These are phyloP conservation scores for Pisolithus microcarpus DNA, from an alignment of 768 basidiomycete species.

Conservation along the genomic window DNA sequence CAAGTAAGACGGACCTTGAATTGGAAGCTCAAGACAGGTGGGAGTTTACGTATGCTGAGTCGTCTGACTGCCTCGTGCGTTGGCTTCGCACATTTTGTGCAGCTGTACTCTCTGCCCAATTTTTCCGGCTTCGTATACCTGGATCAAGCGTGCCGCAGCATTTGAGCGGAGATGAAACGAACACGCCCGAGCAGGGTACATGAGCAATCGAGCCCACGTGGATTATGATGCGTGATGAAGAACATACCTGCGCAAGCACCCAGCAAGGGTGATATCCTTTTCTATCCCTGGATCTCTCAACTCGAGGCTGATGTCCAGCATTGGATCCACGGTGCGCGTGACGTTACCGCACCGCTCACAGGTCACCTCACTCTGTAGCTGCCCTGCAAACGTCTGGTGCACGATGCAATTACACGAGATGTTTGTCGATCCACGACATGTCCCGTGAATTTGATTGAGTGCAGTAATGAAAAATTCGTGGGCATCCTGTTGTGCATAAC, in stretches of 20 bases:
- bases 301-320: conserved; percentile 87
- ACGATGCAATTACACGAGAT: conserved; percentile 85
- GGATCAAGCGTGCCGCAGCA: background rate
- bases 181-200: no score
- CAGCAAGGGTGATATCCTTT: conserved; percentile 61
- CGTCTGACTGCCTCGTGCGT: conserved; percentile 75
- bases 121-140: conserved; percentile 87
- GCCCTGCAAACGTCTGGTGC: conserved; percentile 83
- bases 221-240: conserved; percentile 3
- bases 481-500: conserved; percentile 92
- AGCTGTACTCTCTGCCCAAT: conserved; percentile 79
- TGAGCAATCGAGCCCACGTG: no score
- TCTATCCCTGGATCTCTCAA: conserved; percentile 51
- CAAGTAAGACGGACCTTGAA: conserved; percentile 62
- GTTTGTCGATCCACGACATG: conserved; percentile 66
- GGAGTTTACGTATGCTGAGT: conserved; percentile 76
- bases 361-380: conserved; percentile 80
- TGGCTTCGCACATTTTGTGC: conserved; percentile 70
- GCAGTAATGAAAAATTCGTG: conserved; percentile 83
- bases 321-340: conserved; percentile 78
- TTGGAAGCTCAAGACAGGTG: conserved; percentile 88
- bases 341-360: conserved; percentile 80
- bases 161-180: background rate
- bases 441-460: conserved; percentile 81
- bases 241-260: conserved; percentile 64